Percentiles rank a stretch among this genome's conserved stretches.
Conservation (phyloP, 106 monocot species). For the Apostasia shenzhenica region DNA sequence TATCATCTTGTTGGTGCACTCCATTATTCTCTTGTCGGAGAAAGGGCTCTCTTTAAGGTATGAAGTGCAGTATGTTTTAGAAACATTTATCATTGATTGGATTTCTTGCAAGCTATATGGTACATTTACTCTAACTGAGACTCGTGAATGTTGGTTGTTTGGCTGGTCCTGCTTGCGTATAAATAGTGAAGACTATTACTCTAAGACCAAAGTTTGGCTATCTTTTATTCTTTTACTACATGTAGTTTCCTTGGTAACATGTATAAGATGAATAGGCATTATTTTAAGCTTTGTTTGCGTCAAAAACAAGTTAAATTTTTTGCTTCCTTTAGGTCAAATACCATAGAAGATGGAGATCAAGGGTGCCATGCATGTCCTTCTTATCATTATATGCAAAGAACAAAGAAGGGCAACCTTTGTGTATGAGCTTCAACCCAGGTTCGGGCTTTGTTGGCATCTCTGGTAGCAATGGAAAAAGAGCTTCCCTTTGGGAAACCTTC, state of each 20-base stretch:
- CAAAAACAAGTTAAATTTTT: background rate
- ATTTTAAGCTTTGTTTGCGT: no score
- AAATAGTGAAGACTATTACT: no score
- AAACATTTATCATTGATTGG: no score
- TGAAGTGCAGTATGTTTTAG: no score
- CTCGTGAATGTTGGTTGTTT: no score
- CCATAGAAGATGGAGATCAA: conserved; percentile 45
- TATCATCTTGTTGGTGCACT: conserved; percentile 44
- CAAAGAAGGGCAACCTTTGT: conserved; percentile 40
- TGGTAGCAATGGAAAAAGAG: conserved; percentile 31
- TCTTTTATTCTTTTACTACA: no score
- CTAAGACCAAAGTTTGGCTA: no score
- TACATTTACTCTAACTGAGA: no score
- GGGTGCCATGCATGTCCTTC: conserved; percentile 41
- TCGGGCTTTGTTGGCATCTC: conserved; percentile 77
- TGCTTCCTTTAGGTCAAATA: conserved; percentile 55
- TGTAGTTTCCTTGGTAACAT: no score
- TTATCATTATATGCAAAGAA: conserved; percentile 67
- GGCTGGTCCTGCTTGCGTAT: no score
- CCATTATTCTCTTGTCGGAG: conserved; percentile 79
- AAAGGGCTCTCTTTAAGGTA: conserved; percentile 81
- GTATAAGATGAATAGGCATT: no score
- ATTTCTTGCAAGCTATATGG: no score
- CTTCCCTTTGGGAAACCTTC: conserved; percentile 50
- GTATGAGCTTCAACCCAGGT: conserved; percentile 43